Conservation (phyloP, 345 rosid genomes). For the Eucalyptus fibrosa region DNA sequence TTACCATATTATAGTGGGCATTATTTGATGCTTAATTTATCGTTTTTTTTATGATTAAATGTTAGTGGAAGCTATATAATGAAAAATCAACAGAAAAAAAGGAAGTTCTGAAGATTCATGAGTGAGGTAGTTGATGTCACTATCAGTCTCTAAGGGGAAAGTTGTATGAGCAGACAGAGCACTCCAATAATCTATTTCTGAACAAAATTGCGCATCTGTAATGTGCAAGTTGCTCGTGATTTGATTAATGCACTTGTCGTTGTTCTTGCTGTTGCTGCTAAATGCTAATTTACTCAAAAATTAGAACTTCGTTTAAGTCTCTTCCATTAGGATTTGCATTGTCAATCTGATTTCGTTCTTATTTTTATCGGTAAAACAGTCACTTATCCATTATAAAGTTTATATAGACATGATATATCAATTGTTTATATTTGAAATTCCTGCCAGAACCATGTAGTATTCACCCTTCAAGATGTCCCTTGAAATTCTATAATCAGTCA, state of each 20-base stretch:
- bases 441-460: neutral
- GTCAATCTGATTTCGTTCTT: neutral
- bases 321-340: neutral
- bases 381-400: neutral
- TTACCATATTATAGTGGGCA: neutral
- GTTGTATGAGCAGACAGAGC: neutral
- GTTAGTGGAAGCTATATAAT: neutral
- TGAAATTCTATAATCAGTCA: neutral
- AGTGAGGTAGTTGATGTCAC: neutral
- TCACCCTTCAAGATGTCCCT: neutral
- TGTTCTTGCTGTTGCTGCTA: neutral
- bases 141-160: neutral
- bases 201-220: neutral
- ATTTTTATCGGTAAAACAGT: neutral
- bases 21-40: neutral
- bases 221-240: neutral
- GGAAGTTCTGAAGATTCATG: neutral
- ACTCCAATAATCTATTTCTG: neutral
- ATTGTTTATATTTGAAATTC: neutral
- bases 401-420: neutral
- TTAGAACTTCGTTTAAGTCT: neutral
- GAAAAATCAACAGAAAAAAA: neutral
- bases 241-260: neutral
- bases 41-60: neutral
- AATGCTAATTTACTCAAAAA: neutral